A percentile compares a stretch with the other conserved stretches of the same genome.
phyloP scores from a whole-genome alignment of 208 protist genomes.

The Spongospora subterranea region DNA sequence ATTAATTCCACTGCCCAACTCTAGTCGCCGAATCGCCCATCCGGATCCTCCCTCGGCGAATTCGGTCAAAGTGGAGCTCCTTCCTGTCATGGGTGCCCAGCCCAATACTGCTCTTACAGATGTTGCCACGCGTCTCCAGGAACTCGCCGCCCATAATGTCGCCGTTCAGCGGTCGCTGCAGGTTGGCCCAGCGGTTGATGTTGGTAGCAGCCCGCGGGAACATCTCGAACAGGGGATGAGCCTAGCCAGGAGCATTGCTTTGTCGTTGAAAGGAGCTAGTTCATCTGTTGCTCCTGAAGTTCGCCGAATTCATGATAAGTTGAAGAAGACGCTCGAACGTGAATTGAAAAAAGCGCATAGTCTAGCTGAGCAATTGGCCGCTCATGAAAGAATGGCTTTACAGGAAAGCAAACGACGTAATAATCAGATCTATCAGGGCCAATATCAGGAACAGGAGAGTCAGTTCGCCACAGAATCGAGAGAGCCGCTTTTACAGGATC shows the following conservation, averaged over 20 bases:
- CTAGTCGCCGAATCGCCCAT: too few relatives aligned
- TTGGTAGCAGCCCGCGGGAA: not conserved
- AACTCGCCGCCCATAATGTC: constrained; percentile 10
- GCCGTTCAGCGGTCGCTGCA: not conserved
- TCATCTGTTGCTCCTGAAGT: not conserved
- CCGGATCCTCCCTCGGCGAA: too few relatives aligned
- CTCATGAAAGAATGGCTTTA: not conserved
- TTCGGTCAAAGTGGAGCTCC: too few relatives aligned
- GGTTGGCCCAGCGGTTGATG: not conserved
- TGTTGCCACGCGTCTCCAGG: constrained; percentile 22
- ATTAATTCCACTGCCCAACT: too few relatives aligned
- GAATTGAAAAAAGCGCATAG: constrained; percentile 12
- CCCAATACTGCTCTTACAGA: not conserved
- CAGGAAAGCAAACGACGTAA: not conserved
- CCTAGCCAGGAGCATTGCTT: constrained; percentile 14
- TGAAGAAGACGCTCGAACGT: constrained; percentile 30
- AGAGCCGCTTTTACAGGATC: constrained; percentile 37
- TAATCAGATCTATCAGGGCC: not conserved
- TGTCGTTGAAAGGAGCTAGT: not conserved
- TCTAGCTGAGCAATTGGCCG: constrained; percentile 1
- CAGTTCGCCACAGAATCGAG: not conserved
- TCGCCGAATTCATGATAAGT: constrained; percentile 9
- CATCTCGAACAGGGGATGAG: not conserved
- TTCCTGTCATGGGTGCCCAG: too few relatives aligned
- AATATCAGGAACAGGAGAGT: not conserved